phyloP scores from a whole-genome alignment of 2,329 filamentous ascomycete genomes.

The Penicillium sp. region DNA sequence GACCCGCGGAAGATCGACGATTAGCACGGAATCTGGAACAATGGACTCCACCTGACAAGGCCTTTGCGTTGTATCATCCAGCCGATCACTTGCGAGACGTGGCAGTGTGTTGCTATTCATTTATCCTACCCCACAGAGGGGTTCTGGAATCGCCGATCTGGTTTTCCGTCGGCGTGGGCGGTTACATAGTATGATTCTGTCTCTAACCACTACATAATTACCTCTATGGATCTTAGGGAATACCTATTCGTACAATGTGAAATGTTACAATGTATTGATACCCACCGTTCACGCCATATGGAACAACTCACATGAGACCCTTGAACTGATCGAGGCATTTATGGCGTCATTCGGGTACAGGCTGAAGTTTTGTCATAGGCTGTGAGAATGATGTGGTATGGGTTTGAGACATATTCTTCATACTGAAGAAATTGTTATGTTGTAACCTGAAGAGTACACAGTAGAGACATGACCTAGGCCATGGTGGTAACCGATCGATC shows the following conservation, averaged over 20 bases:
- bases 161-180: slow-evolving; percentile 2
- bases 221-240: background rate
- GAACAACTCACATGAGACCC: background rate
- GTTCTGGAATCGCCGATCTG: background rate
- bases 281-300: slow-evolving; percentile 1
- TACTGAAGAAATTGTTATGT: too few relatives aligned
- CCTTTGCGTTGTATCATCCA: background rate
- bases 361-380: too few relatives aligned
- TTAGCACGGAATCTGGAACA: slow-evolving; percentile 1
- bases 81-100: background rate
- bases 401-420: too few relatives aligned
- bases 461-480: too few relatives aligned
- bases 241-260: background rate
- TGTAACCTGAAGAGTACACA: too few relatives aligned
- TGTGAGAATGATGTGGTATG: too few relatives aligned
- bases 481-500: slow-evolving; percentile 9
- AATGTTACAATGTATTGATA: background rate
- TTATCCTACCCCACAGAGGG: background rate
- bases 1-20: slow-evolving; percentile 17
- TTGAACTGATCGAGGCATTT: slow-evolving; percentile 1
- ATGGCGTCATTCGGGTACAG: slow-evolving; percentile 6
- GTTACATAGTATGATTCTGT: background rate
- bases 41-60: slow-evolving; percentile 2
- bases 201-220: too few relatives aligned
- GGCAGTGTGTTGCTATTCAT: background rate